Percentiles rank a stretch among this genome's conserved stretches.
phyloP scores from a whole-genome alignment of 768 basidiomycete genomes.

The Clitopilus hobsonii region DNA sequence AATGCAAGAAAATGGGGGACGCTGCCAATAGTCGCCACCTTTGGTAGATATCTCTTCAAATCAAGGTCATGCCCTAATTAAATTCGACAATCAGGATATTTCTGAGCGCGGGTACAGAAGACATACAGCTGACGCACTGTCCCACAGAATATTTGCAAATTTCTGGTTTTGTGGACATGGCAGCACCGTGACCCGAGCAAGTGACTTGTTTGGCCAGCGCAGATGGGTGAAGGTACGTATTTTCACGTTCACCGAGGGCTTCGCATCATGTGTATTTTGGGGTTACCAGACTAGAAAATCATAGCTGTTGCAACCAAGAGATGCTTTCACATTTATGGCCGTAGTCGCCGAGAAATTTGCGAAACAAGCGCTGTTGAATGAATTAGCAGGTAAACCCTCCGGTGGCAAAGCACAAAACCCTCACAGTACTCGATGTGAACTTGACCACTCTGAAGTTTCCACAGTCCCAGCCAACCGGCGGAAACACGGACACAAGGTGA shows the following conservation, averaged over 20 bases:
- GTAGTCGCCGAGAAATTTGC: background rate
- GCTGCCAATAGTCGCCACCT: background rate
- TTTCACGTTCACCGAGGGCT: background rate
- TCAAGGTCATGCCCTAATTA: background rate
- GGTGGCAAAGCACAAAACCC: background rate
- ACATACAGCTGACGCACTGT: background rate
- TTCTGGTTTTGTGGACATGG: background rate
- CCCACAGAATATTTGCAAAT: background rate
- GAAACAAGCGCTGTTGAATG: background rate
- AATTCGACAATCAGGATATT: background rate
- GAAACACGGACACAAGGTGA: background rate
- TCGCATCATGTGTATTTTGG: background rate
- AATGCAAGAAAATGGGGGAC: background rate
- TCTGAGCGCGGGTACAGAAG: background rate
- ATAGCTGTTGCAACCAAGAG: background rate
- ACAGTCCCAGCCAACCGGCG: background rate
- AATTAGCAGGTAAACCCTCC: background rate
- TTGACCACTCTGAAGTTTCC: background rate
- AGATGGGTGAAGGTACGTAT: too few species aligned
- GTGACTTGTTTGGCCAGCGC: background rate
- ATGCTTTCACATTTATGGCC: background rate
- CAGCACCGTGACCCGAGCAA: background rate
- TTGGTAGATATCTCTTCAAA: background rate
- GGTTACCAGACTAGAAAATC: background rate
- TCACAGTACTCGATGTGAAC: background rate